Evolutionary conservation across 2,329 filamentous ascomycete genomes (phyloP).

Genomic region (Calonectria hawksworthii): DNA sequence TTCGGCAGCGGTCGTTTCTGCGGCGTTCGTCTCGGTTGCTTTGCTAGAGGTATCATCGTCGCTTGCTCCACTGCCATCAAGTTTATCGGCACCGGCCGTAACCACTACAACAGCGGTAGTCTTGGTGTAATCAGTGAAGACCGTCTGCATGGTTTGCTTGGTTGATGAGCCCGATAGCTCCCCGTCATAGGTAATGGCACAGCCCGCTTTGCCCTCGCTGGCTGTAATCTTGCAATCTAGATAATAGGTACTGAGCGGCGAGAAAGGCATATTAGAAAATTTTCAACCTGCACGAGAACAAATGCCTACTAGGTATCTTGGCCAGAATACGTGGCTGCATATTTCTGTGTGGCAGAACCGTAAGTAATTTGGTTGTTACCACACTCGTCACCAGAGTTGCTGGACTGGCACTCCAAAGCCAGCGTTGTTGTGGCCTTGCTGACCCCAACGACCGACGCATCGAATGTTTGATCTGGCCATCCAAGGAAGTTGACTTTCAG

Average conservation of each 20-base stretch:
- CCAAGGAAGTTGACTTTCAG: neutral
- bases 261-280: neutral
- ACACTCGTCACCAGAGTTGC: neutral
- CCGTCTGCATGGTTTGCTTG: neutral
- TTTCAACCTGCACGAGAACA: neutral
- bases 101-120: neutral
- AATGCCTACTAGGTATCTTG: neutral
- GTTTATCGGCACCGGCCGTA: neutral
- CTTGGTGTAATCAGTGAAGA: neutral
- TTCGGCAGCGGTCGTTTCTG: neutral
- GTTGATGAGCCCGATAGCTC: neutral
- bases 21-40: neutral
- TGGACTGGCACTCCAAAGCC: neutral
- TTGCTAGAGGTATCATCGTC: neutral
- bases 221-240: neutral
- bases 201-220: neutral
- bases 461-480: neutral
- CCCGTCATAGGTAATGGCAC: neutral
- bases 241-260: neutral
- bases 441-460: neutral
- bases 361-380: neutral
- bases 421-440: neutral
- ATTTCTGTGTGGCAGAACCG: neutral
- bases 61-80: neutral
- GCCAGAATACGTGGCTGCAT: neutral